phyloP scores from a whole-genome alignment of 2,329 filamentous ascomycete species.

The Chaetomiaceae sp. region DNA sequence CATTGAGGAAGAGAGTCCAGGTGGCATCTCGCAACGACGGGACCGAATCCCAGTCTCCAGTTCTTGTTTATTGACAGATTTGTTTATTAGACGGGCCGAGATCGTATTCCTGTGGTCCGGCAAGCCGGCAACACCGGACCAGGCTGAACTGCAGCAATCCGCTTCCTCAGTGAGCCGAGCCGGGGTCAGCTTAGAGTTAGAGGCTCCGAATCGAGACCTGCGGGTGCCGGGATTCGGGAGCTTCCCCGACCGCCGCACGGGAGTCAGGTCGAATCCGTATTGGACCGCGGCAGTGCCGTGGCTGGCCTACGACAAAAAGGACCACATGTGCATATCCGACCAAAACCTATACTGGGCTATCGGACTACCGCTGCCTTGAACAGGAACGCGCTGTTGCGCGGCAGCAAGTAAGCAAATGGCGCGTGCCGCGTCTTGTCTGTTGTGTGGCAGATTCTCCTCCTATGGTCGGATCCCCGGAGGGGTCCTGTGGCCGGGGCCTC shows the following conservation, averaged over 20 bases:
- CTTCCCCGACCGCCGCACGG: conserved; percentile 1
- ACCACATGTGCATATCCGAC: not conserved
- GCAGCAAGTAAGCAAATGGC: conserved; percentile 7
- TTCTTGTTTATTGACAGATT: not conserved
- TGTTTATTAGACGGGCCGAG: not conserved
- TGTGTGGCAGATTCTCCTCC: conserved; percentile 14
- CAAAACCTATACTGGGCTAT: conserved; percentile 2
- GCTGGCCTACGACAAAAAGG: not conserved
- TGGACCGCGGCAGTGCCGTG: not conserved
- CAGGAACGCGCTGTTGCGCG: not conserved
- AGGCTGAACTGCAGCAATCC: not conserved
- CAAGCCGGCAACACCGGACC: not conserved
- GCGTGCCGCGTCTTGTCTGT: not conserved
- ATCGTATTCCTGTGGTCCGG: not conserved
- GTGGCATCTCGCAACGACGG: not conserved
- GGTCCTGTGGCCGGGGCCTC: not conserved
- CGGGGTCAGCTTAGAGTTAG: not conserved
- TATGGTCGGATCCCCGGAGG: conserved; percentile 6
- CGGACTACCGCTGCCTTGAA: conserved; percentile 8
- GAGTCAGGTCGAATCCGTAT: not conserved
- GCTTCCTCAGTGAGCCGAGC: not conserved
- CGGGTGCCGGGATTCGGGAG: conserved; percentile 1
- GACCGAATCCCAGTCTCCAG: too few species aligned
- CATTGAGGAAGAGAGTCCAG: not conserved
- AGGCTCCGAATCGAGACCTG: not conserved